phyloP scores from a whole-genome alignment of 371 early-diverging fungal genomes.

The Circinella minor region DNA sequence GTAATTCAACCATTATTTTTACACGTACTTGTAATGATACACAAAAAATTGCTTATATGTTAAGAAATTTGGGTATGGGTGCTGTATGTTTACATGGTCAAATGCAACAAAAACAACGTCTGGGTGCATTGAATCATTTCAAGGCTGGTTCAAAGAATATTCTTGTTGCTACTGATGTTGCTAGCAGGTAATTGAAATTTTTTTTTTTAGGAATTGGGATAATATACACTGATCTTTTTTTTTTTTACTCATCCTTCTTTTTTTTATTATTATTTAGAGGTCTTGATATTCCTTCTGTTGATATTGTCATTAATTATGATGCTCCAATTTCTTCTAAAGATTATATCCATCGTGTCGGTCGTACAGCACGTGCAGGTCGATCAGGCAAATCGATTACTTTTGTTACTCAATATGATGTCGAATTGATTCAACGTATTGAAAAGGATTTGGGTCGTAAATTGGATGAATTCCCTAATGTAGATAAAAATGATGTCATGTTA shows the following conservation, averaged over 20 bases:
- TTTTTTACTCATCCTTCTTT: no score
- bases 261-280: conserved; percentile 68
- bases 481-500: conserved; percentile 86
- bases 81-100: conserved; percentile 96
- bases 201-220: background rate
- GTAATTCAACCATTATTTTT: conserved; percentile 91
- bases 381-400: conserved; percentile 94
- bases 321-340: conserved; percentile 93
- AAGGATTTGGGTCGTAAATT: conserved; percentile 87
- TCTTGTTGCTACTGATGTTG: conserved; percentile 98
- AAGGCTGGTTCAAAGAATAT: conserved; percentile 86
- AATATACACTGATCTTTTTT: background rate
- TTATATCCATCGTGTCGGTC: conserved; percentile 97
- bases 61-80: conserved; percentile 90
- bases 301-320: conserved; percentile 96
- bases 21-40: conserved; percentile 88
- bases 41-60: conserved; percentile 83
- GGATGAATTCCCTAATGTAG: conserved; percentile 73
- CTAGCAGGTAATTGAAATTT: conserved; percentile 54
- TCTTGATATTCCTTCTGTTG: conserved; percentile 96
- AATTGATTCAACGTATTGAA: conserved; percentile 93
- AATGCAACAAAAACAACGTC: conserved; percentile 89
- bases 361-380: conserved; percentile 96
- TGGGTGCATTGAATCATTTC: conserved; percentile 91
- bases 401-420: conserved; percentile 97